These are phyloP conservation scores for Auricularia cornea DNA, from an alignment of 768 basidiomycete genomes.

Conservation along the genomic window DNA sequence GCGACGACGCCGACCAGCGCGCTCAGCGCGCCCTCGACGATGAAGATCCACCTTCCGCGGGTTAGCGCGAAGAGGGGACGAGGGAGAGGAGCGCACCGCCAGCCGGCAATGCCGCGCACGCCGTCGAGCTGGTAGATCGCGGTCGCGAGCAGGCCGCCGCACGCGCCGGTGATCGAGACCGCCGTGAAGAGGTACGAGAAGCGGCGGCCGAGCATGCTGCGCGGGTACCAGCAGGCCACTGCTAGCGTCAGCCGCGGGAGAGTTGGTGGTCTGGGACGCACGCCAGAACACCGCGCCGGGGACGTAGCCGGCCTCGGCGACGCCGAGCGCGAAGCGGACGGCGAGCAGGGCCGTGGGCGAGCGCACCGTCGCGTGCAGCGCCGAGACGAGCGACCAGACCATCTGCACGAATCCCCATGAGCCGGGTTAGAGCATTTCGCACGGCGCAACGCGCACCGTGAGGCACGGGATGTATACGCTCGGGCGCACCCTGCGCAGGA, in stretches of 20 bases:
- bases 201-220: constrained; percentile 8
- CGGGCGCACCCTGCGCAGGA: constrained; percentile 15
- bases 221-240: constrained; percentile 20
- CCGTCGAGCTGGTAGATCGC: constrained; percentile 24
- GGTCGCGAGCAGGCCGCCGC: constrained; percentile 28
- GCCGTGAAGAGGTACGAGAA: constrained; percentile 15
- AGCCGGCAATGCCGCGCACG: constrained; percentile 8
- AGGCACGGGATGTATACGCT: constrained; percentile 9
- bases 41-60: constrained; percentile 17
- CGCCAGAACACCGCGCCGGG: background rate
- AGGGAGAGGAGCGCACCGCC: constrained; percentile 1
- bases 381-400: constrained; percentile 23
- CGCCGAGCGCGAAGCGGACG: constrained; percentile 31
- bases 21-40: constrained; percentile 7
- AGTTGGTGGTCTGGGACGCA: background rate
- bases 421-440: background rate
- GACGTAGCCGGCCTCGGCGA: constrained; percentile 28
- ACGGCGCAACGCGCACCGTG: background rate
- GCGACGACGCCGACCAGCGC: constrained; percentile 25
- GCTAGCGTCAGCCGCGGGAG: constrained; percentile 12
- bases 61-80: background rate
- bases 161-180: constrained; percentile 29
- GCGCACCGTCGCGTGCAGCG: constrained; percentile 18
- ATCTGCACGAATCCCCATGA: constrained; percentile 9
- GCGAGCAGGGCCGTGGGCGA: constrained; percentile 12